phyloP scores from a whole-genome alignment of 2,329 filamentous ascomycete species.

The Sclerotinia trifoliorum region DNA sequence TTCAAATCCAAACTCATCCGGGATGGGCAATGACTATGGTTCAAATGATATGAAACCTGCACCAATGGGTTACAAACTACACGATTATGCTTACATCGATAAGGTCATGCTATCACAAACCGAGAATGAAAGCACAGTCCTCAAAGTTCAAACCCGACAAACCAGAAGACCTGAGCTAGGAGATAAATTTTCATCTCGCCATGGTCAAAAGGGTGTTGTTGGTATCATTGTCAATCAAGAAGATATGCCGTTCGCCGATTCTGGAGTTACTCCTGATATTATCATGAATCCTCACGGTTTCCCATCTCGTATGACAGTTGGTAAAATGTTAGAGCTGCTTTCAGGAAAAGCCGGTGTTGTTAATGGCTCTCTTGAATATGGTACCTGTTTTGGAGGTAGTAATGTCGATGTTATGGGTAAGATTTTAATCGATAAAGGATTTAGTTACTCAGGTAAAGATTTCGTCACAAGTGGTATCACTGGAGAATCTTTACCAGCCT shows the following conservation, averaged over 20 bases:
- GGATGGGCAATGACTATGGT: conserved; percentile 65
- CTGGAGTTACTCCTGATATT: conserved; percentile 90
- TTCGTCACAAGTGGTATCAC: conserved; percentile 95
- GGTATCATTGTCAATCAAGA: conserved; percentile 96
- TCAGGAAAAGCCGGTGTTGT: conserved; percentile 92
- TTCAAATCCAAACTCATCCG: conserved; percentile 70
- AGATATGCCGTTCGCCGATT: conserved; percentile 93
- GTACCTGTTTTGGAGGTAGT: conserved; percentile 80
- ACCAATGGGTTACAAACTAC: conserved; percentile 74
- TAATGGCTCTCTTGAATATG: conserved; percentile 82
- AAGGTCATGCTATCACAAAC: conserved; percentile 93
- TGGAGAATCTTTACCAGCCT: conserved; percentile 87
- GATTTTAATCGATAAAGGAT: conserved; percentile 81
- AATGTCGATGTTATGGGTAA: conserved; percentile 87
- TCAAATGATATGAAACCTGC: conserved; percentile 63
- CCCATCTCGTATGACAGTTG: conserved; percentile 98
- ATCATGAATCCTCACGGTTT: conserved; percentile 99
- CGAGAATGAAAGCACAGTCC: conserved; percentile 78
- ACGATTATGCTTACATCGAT: conserved; percentile 87
- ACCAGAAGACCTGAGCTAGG: conserved; percentile 92
- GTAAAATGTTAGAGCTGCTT: conserved; percentile 93
- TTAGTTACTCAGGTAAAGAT: conserved; percentile 96
- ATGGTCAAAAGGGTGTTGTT: conserved; percentile 97
- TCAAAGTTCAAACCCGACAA: conserved; percentile 96
- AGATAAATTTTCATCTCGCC: conserved; percentile 97